Base-by-base conservation (phyloP, 768 basidiomycete species). In the Mycena vitilis region DNA sequence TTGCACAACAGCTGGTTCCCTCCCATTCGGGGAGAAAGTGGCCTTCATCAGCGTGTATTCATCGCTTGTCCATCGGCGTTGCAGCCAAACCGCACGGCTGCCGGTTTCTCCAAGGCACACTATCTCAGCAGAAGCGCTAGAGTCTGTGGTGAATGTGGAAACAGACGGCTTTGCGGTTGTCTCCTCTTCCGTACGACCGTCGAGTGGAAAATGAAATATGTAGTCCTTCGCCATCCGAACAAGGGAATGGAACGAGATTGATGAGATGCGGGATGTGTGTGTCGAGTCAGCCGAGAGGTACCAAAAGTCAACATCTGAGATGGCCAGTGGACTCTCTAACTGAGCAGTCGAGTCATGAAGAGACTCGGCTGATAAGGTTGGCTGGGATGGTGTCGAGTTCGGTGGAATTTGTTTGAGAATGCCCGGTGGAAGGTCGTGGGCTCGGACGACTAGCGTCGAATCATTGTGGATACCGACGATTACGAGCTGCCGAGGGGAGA, bases 31-130 rank as follows among this genome's bases (percentile, higher is more conserved):
- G 34, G 79, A 75, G 65, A 84, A 81, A n/a, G 83, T 80, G n/a
- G 81, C 84, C 71, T 85, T 87, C 83, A 88, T 84, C 54, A 90
- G 71, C 10, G 81, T 80, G 56, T 81, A 84, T 67, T 79, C 82
- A 40, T 87, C 83, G 23, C 77, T 83, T 59, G 87, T 83, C 82
- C 84, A 84, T 53, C 82, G 79, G 37, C 84, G 83, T 69, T 86
- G 83, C 47, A 88, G 71, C 87, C 88, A 89, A 11, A 89, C 82
- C 5, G 84, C 86, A 44, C 86, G 78, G 7, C 77, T 73, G 5
- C 88, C 88, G 12, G 79, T 83, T 51, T 75, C 78, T 18, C 84
- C 84, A 7, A 85, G 63, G 68, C 81, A 83, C 9, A 80, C 73
- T 7, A 79, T 73, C 40, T 80, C 78, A 20, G 78, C 73, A 12